Conservation (phyloP, 139 green algal genomes). For the Haematococcus sp. region DNA sequence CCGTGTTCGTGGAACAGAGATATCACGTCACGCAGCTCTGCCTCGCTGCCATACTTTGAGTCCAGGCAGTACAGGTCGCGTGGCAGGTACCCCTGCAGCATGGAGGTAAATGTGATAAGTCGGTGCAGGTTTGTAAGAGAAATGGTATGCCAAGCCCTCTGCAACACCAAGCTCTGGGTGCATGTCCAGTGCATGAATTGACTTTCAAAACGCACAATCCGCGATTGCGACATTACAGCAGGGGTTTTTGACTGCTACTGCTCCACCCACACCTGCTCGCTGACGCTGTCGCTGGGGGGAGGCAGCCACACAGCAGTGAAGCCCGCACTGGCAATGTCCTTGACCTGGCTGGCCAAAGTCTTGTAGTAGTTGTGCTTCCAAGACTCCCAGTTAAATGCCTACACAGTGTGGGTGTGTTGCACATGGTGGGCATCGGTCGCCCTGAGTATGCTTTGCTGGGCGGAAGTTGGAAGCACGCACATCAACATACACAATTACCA, state of each 20-base stretch:
- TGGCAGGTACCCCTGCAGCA: conserved; percentile 80
- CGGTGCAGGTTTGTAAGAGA: too few species aligned
- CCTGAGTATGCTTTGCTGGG: too few species aligned
- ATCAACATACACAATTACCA: too few species aligned
- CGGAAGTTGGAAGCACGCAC: too few species aligned
- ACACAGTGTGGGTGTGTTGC: conserved; percentile 10
- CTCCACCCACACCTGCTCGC: conserved; percentile 61
- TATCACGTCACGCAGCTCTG: conserved; percentile 48
- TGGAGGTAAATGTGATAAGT: too few species aligned
- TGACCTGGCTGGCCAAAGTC: conserved; percentile 40
- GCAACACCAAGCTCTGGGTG: too few species aligned
- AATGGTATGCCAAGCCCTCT: too few species aligned
- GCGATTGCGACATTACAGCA: too few species aligned
- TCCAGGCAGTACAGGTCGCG: conserved; percentile 70
- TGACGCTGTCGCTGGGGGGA: conserved; percentile 87
- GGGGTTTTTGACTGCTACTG: too few species aligned
- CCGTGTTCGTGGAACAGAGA: conserved; percentile 57
- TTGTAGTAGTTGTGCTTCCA: conserved; percentile 68
- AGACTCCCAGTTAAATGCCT: conserved; percentile 95
- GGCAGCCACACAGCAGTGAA: conserved; percentile 95
- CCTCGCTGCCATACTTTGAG: conserved; percentile 60
- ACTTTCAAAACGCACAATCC: too few species aligned
- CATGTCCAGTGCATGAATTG: too few species aligned
- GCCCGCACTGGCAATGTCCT: conserved; percentile 74
- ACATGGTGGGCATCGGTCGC: background rate